These are phyloP conservation scores for Leishmania arabica DNA, from an alignment of 208 protist genomes.

Conservation along the genomic window DNA sequence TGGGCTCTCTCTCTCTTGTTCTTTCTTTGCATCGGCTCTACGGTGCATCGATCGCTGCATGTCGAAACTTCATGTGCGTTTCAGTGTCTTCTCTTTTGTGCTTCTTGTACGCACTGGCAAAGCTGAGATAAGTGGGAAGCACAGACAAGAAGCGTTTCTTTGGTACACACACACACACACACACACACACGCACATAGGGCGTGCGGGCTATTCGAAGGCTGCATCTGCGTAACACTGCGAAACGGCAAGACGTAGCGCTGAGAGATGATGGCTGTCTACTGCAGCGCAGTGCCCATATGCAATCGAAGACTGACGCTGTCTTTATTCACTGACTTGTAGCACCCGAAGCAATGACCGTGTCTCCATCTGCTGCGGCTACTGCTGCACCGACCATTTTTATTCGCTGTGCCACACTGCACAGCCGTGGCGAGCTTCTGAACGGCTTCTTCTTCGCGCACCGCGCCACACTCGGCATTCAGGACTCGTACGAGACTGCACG, in stretches of 20 bases:
- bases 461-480: constrained; percentile 41
- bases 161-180: neutral
- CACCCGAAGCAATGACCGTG: constrained; percentile 3
- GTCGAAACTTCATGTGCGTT: neutral
- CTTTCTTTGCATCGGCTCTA: neutral
- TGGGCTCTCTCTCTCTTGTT: neutral
- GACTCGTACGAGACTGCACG: constrained; percentile 35
- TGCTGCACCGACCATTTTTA: constrained; percentile 54
- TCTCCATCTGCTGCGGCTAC: neutral
- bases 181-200: neutral
- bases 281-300: neutral
- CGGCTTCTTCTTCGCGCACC: constrained; percentile 62
- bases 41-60: neutral
- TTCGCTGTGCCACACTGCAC: constrained; percentile 57
- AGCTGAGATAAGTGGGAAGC: neutral
- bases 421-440: constrained; percentile 77
- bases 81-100: neutral
- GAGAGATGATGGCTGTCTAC: neutral
- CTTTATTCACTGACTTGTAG: neutral
- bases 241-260: neutral
- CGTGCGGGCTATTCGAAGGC: neutral
- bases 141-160: neutral
- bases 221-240: neutral
- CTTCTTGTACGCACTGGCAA: neutral
- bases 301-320: neutral